Base-by-base conservation (phyloP, 2,329 filamentous ascomycete genomes). In the Atkinsonella hypoxylon region DNA sequence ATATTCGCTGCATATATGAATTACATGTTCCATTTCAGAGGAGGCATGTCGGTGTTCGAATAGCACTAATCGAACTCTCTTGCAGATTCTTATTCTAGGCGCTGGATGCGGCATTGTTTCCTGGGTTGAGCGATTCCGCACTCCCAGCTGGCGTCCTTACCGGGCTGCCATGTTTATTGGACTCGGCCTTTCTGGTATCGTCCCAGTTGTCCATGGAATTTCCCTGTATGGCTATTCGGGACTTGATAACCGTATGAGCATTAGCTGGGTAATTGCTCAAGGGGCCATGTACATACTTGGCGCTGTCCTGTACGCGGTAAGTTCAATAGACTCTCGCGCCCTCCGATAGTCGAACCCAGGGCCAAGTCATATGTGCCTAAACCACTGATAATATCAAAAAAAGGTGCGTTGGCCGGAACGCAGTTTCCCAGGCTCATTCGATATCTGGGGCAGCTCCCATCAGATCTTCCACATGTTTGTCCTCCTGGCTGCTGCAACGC, bases 381-480 rank as follows among this genome's bases (percentile, higher is more conserved):
- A 26, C 26, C 26, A 26, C 26, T 26, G 8, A 26, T 26, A 7
- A 26, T 26, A 26, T 5, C 20, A 26, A 6, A 26, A 12, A 6
- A 38, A 86, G 82, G 74, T 79, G 49, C 83, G 93, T 38, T 82
- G 91, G 67, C 93, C 93, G 0, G 93, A 98, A 70, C 77, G 88
- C 53, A 80, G 77, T 61, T 78, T 72, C 43, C 93, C 91, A 0
- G 87, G 89, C 1, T 73, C 67, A 8, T 96, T 91, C 62, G 93
- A 98, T 67, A 87, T 96, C 48, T 87, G 87, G 79, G 91, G 93
- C 38, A 89, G 83, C 63, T 95, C 89, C 18, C 93, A 98, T 67
- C 93, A 98, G 70, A 85, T 98, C 56, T 98, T 98, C 66, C 93
- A 98, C 70, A 72, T 95, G 39, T 77, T 93, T 56, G 90, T 98